Conservation (phyloP, 768 basidiomycete species). For the Termitomyces sp. region DNA sequence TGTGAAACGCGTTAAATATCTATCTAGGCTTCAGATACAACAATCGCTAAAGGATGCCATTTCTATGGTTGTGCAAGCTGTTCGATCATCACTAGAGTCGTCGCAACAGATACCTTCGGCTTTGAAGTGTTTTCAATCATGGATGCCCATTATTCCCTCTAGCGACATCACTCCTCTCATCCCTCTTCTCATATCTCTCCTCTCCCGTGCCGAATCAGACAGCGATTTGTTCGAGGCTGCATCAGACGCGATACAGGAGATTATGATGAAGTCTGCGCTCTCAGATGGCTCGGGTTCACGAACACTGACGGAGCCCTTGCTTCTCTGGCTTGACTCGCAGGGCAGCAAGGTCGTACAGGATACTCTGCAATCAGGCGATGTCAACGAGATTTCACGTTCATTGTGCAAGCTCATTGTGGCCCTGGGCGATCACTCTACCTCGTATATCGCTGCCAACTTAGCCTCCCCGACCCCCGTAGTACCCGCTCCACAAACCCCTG, state of each 20-base stretch:
- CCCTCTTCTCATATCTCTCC: constrained; percentile 57
- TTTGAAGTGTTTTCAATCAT: constrained; percentile 77
- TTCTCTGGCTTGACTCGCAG: constrained; percentile 68
- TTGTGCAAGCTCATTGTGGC: constrained; percentile 80
- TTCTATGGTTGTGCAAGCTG: constrained; percentile 67
- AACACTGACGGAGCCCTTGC: constrained; percentile 79
- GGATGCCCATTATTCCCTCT: constrained; percentile 69
- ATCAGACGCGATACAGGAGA: constrained; percentile 72
- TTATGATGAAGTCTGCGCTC: constrained; percentile 72
- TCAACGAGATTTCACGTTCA: constrained; percentile 60
- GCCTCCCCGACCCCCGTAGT: constrained; percentile 39
- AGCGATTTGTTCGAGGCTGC: constrained; percentile 57
- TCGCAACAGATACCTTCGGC: constrained; percentile 61
- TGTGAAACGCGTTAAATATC: background rate
- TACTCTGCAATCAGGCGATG: constrained; percentile 33
- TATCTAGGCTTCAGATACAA: constrained; percentile 54
- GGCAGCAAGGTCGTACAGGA: constrained; percentile 45
- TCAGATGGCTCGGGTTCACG: constrained; percentile 66
- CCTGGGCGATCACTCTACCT: constrained; percentile 82
- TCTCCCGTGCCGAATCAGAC: constrained; percentile 52
- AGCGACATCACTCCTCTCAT: constrained; percentile 74
- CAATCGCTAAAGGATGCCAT: constrained; percentile 65
- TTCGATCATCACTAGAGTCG: constrained; percentile 51
- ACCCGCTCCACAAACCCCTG: constrained; percentile 19
- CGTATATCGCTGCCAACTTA: constrained; percentile 71